Percentiles rank a stretch among this genome's conserved stretches.
phyloP scores from a whole-genome alignment of 345 rosid genomes.

The Litchi chinensis region DNA sequence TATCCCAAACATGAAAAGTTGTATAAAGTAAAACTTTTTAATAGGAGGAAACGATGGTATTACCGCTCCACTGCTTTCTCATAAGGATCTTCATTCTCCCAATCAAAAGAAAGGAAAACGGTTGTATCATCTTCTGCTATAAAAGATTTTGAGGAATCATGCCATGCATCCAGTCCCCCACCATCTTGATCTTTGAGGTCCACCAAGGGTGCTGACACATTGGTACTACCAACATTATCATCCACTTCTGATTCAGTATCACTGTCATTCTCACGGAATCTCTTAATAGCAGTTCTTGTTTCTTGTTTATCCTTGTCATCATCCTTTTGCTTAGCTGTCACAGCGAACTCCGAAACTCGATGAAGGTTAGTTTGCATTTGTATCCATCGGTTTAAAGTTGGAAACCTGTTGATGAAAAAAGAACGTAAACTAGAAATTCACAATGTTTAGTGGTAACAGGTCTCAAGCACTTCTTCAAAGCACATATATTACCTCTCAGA shows the following conservation, averaged over 20 bases:
- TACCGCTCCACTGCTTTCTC: conserved; percentile 91
- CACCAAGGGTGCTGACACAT: conserved; percentile 37
- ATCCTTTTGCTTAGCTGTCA: conserved; percentile 61
- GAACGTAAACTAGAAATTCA: conserved; percentile 23
- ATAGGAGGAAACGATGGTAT: conserved; percentile 13
- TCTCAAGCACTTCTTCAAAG: conserved; percentile 9
- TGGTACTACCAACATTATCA: conserved; percentile 48
- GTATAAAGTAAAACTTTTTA: background rate
- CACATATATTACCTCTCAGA: conserved; percentile 80
- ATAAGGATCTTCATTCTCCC: conserved; percentile 90
- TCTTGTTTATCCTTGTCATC: conserved; percentile 55
- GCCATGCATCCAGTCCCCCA: conserved; percentile 38
- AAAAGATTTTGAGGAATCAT: conserved; percentile 46
- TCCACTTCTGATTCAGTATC: conserved; percentile 79
- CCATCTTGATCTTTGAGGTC: conserved; percentile 52
- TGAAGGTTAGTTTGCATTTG: conserved; percentile 97
- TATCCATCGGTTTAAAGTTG: conserved; percentile 96
- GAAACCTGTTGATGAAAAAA: conserved; percentile 56
- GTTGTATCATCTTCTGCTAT: conserved; percentile 53
- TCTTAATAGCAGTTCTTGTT: conserved; percentile 65
- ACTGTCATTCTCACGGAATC: conserved; percentile 74
- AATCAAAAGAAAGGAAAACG: conserved; percentile 87
- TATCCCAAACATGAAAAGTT: background rate
- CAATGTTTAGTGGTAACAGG: conserved; percentile 17
- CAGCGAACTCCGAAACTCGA: conserved; percentile 90